Conservation (phyloP, 169 alveolate species). For the Cryptosporidium ubiquitum region DNA sequence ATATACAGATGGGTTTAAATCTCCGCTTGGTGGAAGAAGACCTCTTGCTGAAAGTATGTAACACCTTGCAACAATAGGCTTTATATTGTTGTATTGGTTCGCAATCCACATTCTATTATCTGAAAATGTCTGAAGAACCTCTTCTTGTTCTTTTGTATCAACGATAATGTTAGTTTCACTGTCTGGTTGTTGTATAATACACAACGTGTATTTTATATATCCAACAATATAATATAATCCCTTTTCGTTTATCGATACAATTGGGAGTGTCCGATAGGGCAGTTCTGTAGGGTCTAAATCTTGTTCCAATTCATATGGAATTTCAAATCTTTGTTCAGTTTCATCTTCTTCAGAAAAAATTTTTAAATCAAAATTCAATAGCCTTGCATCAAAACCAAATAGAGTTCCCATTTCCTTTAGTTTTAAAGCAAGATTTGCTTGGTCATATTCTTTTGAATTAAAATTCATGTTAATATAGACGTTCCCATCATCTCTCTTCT, state of each 20-base stretch:
- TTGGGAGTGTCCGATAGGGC: constrained; percentile 87
- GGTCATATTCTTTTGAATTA: constrained; percentile 53
- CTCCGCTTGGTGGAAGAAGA: constrained; percentile 86
- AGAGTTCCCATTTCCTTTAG: constrained; percentile 57
- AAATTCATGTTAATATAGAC: constrained; percentile 5
- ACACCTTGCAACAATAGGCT: constrained; percentile 84
- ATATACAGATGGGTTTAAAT: constrained; percentile 82
- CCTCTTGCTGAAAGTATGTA: constrained; percentile 89
- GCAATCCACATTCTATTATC: constrained; percentile 73
- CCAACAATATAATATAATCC: constrained; percentile 91
- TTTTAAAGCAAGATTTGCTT: constrained; percentile 63
- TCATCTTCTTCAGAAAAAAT: constrained; percentile 70
- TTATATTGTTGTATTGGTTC: constrained; percentile 50
- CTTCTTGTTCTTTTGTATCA: constrained; percentile 54
- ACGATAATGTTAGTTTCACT: constrained; percentile 13
- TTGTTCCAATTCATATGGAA: constrained; percentile 87
- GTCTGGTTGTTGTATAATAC: constrained; percentile 77
- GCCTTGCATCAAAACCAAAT: constrained; percentile 70
- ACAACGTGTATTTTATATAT: constrained; percentile 84
- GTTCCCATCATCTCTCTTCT: neutral
- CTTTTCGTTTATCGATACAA: constrained; percentile 85
- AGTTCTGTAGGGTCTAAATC: constrained; percentile 86
- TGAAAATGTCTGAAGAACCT: constrained; percentile 45
- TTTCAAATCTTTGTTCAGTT: constrained; percentile 82
- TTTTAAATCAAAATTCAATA: constrained; percentile 56